Base-by-base conservation (phyloP, 108 stramenopile species). In the Fistulifera pelliculosa region DNA sequence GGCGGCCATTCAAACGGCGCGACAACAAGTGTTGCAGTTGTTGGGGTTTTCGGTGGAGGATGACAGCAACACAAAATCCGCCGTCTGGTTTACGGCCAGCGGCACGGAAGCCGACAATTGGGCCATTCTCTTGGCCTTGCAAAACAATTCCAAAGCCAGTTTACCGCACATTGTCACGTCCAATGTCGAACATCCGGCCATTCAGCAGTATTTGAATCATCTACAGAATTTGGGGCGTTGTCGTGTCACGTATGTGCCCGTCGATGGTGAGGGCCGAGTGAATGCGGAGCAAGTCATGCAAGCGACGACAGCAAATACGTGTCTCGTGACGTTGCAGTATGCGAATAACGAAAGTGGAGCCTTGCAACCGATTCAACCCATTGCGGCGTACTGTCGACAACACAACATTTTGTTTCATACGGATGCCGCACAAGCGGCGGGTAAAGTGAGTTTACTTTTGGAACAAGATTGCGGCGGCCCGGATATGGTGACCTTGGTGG, bases 81-180 rank as follows among this genome's bases (percentile, higher is more conserved):
- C 75, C 25, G 70, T 90, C 50, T 76, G 81, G 62, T 97, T 99
- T 61, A 94, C 93, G 19, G 83, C 84, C 21, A 94, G 93, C 64
- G 98, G 97, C 4, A 96, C 96, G 6, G 98, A 99, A 74, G 69
- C 92, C n/a, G 96, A 96, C 79, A 98, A 98, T 76, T 68, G 90
- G 15, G 96, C 96, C 24, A 90, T 98, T 58, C 70, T 79, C 11
- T 72, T 86, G 52, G 83, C 93, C 10, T 42, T 97, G 24, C 65
- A 83, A 28, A 15, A 50, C n/a, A n/a, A n/a, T n/a, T 17, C 4
- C 44, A 4, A 45, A 4, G 44, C 16, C 4, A 52, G 51, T 28
- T 17, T 49, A 27, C 68, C 65, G 12, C 96, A 97, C 49, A 78
- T 98, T 24, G 81, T 99, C 19, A 87, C 94, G 0, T 78, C 73